These are phyloP conservation scores for Roridomyces roridus DNA, from an alignment of 768 basidiomycete genomes.

Conservation along the genomic window DNA sequence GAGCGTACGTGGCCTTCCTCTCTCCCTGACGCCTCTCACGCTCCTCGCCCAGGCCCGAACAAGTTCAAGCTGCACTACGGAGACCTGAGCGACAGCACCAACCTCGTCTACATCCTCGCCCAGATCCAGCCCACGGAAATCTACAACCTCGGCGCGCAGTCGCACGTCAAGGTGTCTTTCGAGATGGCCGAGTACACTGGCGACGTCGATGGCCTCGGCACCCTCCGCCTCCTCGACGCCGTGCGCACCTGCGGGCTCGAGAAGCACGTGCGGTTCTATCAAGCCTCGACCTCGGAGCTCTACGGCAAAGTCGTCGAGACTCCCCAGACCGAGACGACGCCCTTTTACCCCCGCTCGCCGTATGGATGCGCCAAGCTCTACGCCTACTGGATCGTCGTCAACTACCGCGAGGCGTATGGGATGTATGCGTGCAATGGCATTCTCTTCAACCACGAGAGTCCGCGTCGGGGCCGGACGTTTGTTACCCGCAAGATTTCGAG, in stretches of 20 bases:
- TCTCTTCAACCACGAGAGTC: slow-evolving; percentile 98
- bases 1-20: slow-evolving; percentile 64
- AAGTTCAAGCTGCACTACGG: slow-evolving; percentile 90
- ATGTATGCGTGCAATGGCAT: slow-evolving; percentile 99
- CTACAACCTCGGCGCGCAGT: slow-evolving; percentile 97
- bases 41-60: slow-evolving; percentile 56
- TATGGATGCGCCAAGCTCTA: slow-evolving; percentile 97
- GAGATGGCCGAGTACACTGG: slow-evolving; percentile 99
- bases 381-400: slow-evolving; percentile 89
- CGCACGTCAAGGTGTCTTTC: slow-evolving; percentile 98
- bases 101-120: slow-evolving; percentile 95
- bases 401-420: slow-evolving; percentile 94
- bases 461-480: slow-evolving; percentile 92
- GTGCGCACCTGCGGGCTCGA: slow-evolving; percentile 95
- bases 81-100: slow-evolving; percentile 95
- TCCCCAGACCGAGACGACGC: slow-evolving; percentile 94
- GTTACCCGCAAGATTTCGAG: slow-evolving; percentile 95
- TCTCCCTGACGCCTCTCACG: no score
- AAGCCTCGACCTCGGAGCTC: slow-evolving; percentile 95
- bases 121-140: slow-evolving; percentile 95
- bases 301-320: slow-evolving; percentile 97
- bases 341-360: slow-evolving; percentile 97
- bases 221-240: slow-evolving; percentile 93
- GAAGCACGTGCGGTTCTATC: slow-evolving; percentile 94
- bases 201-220: slow-evolving; percentile 95